Evolutionary conservation across 306 rosid genomes (phyloP), one percentile per base, ranked within the genome.

Genomic region (Benincasa hispida): DNA sequence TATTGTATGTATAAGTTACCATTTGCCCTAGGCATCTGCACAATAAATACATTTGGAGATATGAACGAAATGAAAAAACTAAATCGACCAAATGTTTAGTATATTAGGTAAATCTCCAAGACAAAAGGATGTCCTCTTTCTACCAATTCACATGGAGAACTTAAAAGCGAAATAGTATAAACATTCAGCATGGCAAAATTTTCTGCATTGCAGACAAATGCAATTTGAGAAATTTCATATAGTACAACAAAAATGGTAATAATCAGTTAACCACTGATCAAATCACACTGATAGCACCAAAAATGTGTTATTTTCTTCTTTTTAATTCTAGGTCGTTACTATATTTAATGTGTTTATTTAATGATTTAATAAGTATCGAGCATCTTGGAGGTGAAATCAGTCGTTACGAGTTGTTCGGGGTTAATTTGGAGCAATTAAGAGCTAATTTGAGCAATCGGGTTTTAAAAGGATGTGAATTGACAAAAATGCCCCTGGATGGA

Each of bases 1-100:
- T 78, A 92, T 90, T 72, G 96, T 85, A 82, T 90, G 97, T 86
- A 90, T 90, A 55, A 92, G 92, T 86, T 92, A 24, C 19, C 22
- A 58, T 18, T 76, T 39, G 25, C 60, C 74, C 47, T 30, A 28
- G 73, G 45, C n/a, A 45, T 77, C 74, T 47, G 32, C 61, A 28
- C 19, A 27, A 19, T 45, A 32, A 77, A 77, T 30, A 48, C 75
- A 51, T 25, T 48, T n/a, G 32, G 30, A 51, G 63, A 37, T n/a
- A 76, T 42, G 10, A 61, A 17, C 61, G 15, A 61, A 15, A 45
- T 32, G 35, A 35, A 72, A 50, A 47, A 72, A 50, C 25, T 50
- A 72, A 50, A 50, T 48, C 60, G 45, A 45, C 27, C 76, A 70
- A 45, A 45, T 22, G 30, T 12, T 15, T 30, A 47, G 76, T 15